Conservation (phyloP, 306 rosid genomes). For the Medicago ruthenica region DNA sequence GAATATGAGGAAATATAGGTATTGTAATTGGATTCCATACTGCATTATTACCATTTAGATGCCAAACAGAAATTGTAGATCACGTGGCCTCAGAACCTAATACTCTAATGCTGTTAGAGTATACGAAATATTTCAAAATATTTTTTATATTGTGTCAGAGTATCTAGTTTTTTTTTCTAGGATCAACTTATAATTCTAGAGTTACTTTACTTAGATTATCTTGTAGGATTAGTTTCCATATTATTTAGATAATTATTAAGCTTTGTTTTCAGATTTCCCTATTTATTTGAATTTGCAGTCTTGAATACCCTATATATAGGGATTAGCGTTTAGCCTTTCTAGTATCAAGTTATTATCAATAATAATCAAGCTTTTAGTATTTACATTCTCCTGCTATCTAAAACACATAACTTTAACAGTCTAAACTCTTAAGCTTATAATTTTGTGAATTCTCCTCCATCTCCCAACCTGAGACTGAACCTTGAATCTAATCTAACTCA, state of each 20-base stretch:
- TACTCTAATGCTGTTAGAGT: background rate
- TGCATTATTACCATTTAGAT: background rate
- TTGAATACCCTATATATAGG: too few species aligned
- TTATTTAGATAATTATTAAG: too few species aligned
- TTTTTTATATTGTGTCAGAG: background rate
- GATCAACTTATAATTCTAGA: too few species aligned
- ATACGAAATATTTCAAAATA: background rate
- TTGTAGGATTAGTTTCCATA: too few species aligned
- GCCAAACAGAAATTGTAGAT: background rate
- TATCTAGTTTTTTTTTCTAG: too few species aligned
- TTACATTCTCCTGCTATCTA: too few species aligned
- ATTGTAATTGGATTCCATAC: background rate
- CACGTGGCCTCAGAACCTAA: background rate
- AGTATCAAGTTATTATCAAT: too few species aligned
- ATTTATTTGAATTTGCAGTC: too few species aligned
- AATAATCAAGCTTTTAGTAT: too few species aligned
- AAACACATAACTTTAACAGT: background rate
- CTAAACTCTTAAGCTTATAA: background rate
- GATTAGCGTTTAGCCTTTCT: too few species aligned
- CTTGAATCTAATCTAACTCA: conserved; percentile 5
- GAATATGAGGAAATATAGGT: background rate
- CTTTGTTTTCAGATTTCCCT: too few species aligned
- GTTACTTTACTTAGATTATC: too few species aligned
- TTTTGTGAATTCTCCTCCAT: conserved; percentile 14
- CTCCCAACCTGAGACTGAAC: conserved; percentile 1